phyloP scores from a whole-genome alignment of 202 grass and related monocot species.

The Bolboschoenoplectus hybrid region DNA sequence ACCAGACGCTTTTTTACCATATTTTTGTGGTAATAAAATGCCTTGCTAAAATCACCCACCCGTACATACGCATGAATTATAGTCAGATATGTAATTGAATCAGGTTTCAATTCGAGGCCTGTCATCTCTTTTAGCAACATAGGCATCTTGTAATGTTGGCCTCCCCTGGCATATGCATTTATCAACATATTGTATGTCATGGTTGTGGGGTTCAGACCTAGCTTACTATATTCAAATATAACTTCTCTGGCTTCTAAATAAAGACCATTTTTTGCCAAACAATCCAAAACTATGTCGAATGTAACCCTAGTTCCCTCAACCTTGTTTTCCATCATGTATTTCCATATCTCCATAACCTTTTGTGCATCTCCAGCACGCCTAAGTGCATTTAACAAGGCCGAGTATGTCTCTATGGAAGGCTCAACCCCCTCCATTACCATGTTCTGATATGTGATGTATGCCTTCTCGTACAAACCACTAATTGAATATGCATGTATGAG shows the following conservation, averaged over 20 bases:
- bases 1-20: constrained; percentile 76
- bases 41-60: constrained; percentile 71
- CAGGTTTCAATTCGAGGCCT: constrained; percentile 63
- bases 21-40: constrained; percentile 89
- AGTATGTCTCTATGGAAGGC: constrained; percentile 76
- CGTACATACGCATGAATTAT: constrained; percentile 84
- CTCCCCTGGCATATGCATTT: constrained; percentile 88
- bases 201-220: constrained; percentile 61
- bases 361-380: constrained; percentile 68
- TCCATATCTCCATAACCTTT: constrained; percentile 77
- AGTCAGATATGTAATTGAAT: constrained; percentile 81
- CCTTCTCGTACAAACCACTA: constrained; percentile 62
- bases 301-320: constrained; percentile 57
- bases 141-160: constrained; percentile 89
- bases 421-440: constrained; percentile 76
- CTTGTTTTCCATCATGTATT: constrained; percentile 71
- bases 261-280: constrained; percentile 84
- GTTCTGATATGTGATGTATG: constrained; percentile 55
- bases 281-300: constrained; percentile 76
- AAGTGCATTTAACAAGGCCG: constrained; percentile 65
- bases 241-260: constrained; percentile 75
- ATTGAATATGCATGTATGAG: constrained; percentile 75
- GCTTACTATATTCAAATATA: constrained; percentile 72
- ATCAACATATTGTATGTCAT: constrained; percentile 96
- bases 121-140: constrained; percentile 81